These are phyloP conservation scores for Phyllosticta ampelicida DNA, from an alignment of 2,329 filamentous ascomycete genomes.

Conservation along the genomic window DNA sequence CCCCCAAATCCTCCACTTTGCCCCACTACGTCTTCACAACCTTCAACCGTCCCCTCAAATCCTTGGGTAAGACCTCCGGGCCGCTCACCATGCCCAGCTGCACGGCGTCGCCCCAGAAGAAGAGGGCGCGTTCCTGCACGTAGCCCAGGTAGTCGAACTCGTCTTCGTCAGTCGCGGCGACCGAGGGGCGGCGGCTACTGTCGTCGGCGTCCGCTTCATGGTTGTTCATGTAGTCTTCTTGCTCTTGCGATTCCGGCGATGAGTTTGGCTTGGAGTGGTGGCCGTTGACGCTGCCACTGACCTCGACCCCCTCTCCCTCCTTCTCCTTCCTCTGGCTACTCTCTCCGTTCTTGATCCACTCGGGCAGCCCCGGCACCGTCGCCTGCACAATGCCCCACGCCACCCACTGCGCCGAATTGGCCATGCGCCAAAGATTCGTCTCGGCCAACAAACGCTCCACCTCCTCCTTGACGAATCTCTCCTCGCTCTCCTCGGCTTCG, in stretches of 20 bases:
- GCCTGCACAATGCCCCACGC: conserved; percentile 97
- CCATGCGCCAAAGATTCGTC: conserved; percentile 72
- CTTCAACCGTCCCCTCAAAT: conserved; percentile 56
- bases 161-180: conserved; percentile 39
- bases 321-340: conserved; percentile 2
- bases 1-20: not conserved
- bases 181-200: conserved; percentile 24
- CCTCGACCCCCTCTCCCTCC: conserved; percentile 9
- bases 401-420: conserved; percentile 84
- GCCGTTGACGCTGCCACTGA: too few species aligned
- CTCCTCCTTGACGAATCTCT: conserved; percentile 55
- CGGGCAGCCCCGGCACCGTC: conserved; percentile 64
- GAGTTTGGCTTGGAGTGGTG: too few species aligned
- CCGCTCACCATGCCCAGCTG: conserved; percentile 60
- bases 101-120: conserved; percentile 90
- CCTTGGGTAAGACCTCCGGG: conserved; percentile 62
- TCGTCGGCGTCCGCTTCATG: conserved; percentile 6
- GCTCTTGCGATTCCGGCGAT: conserved; percentile 14
- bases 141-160: conserved; percentile 92
- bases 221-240: conserved; percentile 10
- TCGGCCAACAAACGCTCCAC: conserved; percentile 65
- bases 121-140: conserved; percentile 78
- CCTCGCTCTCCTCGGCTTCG: conserved; percentile 38
- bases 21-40: conserved; percentile 48
- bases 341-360: conserved; percentile 24